Base-by-base conservation (phyloP, 208 protist species). In the Sergeia podlipaevii region DNA sequence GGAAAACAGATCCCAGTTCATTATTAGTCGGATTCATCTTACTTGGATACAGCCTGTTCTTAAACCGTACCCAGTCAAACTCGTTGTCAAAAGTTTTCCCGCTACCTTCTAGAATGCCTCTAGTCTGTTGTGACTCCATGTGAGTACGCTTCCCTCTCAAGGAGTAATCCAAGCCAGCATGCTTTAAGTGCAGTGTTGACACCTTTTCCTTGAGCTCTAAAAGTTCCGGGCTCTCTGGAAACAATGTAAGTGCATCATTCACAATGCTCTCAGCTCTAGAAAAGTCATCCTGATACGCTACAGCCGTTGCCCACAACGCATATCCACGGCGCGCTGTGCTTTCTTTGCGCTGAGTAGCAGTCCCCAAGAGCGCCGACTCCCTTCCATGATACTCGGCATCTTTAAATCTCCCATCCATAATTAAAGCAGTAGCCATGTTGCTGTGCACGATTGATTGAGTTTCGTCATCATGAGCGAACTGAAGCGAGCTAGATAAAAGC, bases 1-100 rank as follows among this genome's bases (percentile, higher is more conserved):
- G 55, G 62, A 94, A 94, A 3, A 90, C 83, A 18, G 87, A 91
- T 0, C 87, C 87, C 77, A 94, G 81, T 50, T 91, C 87, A 43
- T 88, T 90, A 1, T 57, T 82, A 8, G 59, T 57, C 28, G 83
- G 87, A 60, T 94, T 72, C 79, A 94, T 87, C 63, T 94, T 91
- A 20, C 69, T 76, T 5, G 80, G 81, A 50, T 90, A 89, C 8
- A 89, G 68, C 53, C 83, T 91, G 34, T 86, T 84, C 56, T 87
- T 86, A 53, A 91, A 94, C 33, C 78, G 37, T 32, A 77, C 63
- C 80, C 74, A 86, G 65, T 91, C 82, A 66, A 90, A 90, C 49
- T 91, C 81, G 55, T 94, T 94, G 47, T 89, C 75, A 62, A 94
- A 94, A 7, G 60, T 62, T 37, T 47, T 75, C 5, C 87, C 87